These are phyloP conservation scores for Coccinonectria pachysandricola DNA, from an alignment of 2,329 filamentous ascomycete species.

Conservation along the genomic window DNA sequence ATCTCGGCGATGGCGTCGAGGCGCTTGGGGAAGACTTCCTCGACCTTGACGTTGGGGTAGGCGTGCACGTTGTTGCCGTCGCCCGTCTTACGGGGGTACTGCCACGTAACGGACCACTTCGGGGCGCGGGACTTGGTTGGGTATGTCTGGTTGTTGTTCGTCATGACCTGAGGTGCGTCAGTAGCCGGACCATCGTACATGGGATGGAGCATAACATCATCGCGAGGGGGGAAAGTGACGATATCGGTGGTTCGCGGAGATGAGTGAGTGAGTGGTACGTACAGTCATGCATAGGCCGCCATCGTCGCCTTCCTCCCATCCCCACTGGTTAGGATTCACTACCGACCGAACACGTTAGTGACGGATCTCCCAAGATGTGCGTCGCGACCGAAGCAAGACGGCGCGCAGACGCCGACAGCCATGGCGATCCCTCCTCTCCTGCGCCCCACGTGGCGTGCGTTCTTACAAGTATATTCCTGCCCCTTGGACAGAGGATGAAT, in stretches of 20 bases:
- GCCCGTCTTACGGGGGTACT: too few relatives aligned
- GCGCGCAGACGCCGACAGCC: too few relatives aligned
- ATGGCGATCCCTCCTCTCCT: too few relatives aligned
- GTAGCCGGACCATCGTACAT: too few relatives aligned
- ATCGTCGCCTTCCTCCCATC: slow-evolving; percentile 26
- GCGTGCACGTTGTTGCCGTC: slow-evolving; percentile 38
- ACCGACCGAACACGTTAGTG: too few relatives aligned
- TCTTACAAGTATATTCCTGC: slow-evolving; percentile 38
- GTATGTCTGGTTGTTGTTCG: slow-evolving; percentile 41
- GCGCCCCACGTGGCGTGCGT: too few relatives aligned
- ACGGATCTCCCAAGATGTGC: too few relatives aligned
- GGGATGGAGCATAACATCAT: slow-evolving; percentile 1
- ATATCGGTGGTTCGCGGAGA: slow-evolving; percentile 1
- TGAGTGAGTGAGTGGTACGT: slow-evolving; percentile 19
- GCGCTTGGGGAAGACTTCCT: slow-evolving; percentile 32
- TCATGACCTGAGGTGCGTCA: slow-evolving; percentile 31
- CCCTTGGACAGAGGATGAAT: slow-evolving; percentile 33
- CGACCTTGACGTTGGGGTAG: slow-evolving; percentile 42
- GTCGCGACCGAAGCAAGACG: too few relatives aligned
- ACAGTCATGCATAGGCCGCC: slow-evolving; percentile 43
- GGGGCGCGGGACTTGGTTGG: slow-evolving; percentile 35
- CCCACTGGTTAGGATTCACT: slow-evolving; percentile 50
- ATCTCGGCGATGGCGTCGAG: slow-evolving; percentile 30
- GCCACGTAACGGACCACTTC: slow-evolving; percentile 42
- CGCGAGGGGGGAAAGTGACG: slow-evolving; percentile 1